Percentiles rank a stretch among this genome's conserved stretches.
phyloP scores from a whole-genome alignment of 352 stramenopile genomes.

The Phytophthora crassamura region DNA sequence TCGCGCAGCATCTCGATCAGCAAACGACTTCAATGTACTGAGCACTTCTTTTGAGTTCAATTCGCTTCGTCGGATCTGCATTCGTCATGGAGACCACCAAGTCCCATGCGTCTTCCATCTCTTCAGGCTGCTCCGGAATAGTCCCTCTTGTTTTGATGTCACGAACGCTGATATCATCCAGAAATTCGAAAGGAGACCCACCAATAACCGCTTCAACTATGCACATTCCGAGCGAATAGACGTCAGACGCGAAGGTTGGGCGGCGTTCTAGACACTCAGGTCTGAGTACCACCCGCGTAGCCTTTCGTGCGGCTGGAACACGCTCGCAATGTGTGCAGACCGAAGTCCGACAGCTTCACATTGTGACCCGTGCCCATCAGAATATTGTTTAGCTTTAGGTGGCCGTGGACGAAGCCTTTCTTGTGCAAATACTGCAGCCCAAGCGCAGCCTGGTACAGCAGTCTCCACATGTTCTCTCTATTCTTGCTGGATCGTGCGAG shows the following conservation, averaged over 20 bases:
- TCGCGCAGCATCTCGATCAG: no score
- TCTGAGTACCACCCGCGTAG: no score
- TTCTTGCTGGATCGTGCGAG: neutral
- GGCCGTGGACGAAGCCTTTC: neutral
- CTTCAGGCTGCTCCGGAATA: neutral
- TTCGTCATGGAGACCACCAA: neutral
- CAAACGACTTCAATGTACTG: neutral
- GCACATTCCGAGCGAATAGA: no score
- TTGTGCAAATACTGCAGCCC: neutral
- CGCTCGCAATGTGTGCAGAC: neutral
- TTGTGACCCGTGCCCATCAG: neutral
- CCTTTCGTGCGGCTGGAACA: no score
- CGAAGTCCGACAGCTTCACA: neutral
- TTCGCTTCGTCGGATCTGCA: neutral
- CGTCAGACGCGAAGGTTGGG: neutral
- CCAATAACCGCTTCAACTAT: no score
- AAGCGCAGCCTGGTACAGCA: constrained; percentile 27
- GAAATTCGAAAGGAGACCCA: no score
- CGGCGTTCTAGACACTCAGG: neutral
- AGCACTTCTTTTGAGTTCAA: neutral
- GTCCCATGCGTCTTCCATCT: neutral
- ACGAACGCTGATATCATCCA: no score
- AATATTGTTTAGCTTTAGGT: neutral
- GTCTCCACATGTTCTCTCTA: constrained; percentile 17
- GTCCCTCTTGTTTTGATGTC: neutral